Evolutionary conservation across 2,329 filamentous ascomycete genomes (phyloP).

Genomic region (Fusarium sacchari): DNA sequence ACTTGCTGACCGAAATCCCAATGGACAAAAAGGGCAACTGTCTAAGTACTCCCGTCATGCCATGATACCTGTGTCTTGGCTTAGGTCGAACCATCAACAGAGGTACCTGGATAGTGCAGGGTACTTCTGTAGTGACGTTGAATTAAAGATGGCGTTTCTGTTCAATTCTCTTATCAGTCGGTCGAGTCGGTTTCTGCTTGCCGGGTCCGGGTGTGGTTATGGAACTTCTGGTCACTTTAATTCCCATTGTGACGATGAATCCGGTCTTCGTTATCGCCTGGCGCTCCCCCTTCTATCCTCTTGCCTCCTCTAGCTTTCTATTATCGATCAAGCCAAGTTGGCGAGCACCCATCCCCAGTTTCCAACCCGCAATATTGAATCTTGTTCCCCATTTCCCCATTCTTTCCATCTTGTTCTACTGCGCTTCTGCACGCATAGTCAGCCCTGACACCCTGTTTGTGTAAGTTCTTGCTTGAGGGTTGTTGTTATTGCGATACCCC

Average conservation of each 20-base stretch:
- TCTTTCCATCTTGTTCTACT: constrained; percentile 32
- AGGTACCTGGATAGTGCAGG: constrained; percentile 22
- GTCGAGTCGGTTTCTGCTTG: constrained; percentile 27
- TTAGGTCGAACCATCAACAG: neutral
- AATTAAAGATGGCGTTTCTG: constrained; percentile 34
- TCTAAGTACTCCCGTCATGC: constrained; percentile 20
- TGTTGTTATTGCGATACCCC: constrained; percentile 6
- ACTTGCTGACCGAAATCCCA: constrained; percentile 26
- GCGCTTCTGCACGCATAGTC: constrained; percentile 10
- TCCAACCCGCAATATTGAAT: constrained; percentile 27
- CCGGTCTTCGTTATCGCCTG: constrained; percentile 37
- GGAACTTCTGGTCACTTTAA: constrained; percentile 20
- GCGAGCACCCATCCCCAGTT: constrained; percentile 25
- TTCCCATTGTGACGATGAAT: constrained; percentile 36
- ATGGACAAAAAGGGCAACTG: constrained; percentile 31
- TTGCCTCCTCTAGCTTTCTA: neutral
- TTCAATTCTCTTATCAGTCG: constrained; percentile 41
- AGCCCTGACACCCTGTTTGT: neutral
- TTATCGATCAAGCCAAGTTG: constrained; percentile 2
- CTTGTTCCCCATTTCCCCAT: constrained; percentile 36
- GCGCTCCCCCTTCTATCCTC: constrained; percentile 29
- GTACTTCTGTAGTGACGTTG: constrained; percentile 28
- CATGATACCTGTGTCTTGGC: constrained; percentile 28
- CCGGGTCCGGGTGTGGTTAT: constrained; percentile 21
- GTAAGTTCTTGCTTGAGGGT: neutral